These are phyloP conservation scores for Thermothielavioides terrestris DNA, from an alignment of 495 filamentous ascomycete species.

Conservation along the genomic window DNA sequence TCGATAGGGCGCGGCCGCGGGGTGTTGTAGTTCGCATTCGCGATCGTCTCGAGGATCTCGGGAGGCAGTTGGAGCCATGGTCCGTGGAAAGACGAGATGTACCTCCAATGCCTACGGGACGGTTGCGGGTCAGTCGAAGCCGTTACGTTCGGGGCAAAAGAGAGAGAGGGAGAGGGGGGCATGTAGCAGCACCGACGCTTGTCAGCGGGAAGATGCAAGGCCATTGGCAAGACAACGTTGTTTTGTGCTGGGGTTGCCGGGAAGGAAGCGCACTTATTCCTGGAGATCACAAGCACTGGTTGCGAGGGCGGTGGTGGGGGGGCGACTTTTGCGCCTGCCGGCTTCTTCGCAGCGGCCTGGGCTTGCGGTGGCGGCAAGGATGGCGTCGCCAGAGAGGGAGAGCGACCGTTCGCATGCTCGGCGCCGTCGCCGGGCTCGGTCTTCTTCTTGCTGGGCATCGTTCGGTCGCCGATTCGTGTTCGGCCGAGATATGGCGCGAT, in stretches of 20 bases:
- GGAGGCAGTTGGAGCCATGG: slow-evolving; percentile 81
- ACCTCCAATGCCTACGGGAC: slow-evolving; percentile 59
- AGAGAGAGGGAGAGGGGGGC: neutral
- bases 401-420: neutral
- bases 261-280: slow-evolving; percentile 14
- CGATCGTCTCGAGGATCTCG: slow-evolving; percentile 69
- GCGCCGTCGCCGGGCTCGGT: neutral
- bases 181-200: neutral
- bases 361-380: neutral
- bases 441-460: slow-evolving; percentile 16
- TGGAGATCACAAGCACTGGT: slow-evolving; percentile 9
- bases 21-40: slow-evolving; percentile 67
- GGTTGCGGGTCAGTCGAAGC: neutral
- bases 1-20: slow-evolving; percentile 69
- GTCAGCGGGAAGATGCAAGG: neutral
- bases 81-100: slow-evolving; percentile 76
- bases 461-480: neutral
- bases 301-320: neutral
- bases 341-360: slow-evolving; percentile 4
- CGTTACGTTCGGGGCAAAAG: neutral
- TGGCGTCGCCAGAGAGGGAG: neutral
- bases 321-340: slow-evolving; percentile 10
- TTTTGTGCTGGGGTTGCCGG: neutral
- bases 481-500: neutral
- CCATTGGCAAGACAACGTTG: neutral